Conservation (phyloP, 495 filamentous ascomycete species). For the Penicillium chermesinum region DNA sequence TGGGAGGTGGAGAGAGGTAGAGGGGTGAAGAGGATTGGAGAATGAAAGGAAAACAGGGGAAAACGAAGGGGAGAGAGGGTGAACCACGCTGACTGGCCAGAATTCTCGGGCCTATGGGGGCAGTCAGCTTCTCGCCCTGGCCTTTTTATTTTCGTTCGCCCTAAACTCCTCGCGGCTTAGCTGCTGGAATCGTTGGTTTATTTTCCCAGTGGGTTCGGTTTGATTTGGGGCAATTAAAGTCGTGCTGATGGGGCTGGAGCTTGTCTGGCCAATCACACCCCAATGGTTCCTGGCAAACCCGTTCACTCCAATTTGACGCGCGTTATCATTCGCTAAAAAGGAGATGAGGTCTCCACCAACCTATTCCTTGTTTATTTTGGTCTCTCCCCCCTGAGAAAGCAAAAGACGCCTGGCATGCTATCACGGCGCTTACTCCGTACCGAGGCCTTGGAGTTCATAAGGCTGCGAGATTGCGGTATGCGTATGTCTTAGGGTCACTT, state of each 20-base stretch:
- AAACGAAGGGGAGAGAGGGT: conserved; percentile 12
- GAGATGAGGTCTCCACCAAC: background rate
- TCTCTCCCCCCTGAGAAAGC: background rate
- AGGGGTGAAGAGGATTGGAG: conserved; percentile 34
- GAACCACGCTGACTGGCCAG: conserved; percentile 1
- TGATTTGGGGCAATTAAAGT: background rate
- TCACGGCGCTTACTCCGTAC: background rate
- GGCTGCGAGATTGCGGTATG: background rate
- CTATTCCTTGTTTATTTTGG: conserved; percentile 1
- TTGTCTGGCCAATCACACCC: background rate
- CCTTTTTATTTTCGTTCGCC: conserved; percentile 14
- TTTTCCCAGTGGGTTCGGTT: background rate
- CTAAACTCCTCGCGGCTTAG: conserved; percentile 8
- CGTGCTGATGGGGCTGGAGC: background rate
- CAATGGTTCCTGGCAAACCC: background rate
- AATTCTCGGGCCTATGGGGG: background rate
- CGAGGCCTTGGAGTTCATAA: no score
- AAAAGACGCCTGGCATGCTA: background rate
- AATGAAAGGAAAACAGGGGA: conserved; percentile 45
- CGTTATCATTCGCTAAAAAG: background rate
- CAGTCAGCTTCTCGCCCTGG: background rate
- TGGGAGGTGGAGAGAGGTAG: conserved; percentile 37
- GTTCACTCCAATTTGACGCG: background rate
- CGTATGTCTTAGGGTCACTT: background rate
- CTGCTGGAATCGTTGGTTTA: background rate